Conservation (phyloP, 2,329 filamentous ascomycete species). For the Teratosphaeriaceae sp. region DNA sequence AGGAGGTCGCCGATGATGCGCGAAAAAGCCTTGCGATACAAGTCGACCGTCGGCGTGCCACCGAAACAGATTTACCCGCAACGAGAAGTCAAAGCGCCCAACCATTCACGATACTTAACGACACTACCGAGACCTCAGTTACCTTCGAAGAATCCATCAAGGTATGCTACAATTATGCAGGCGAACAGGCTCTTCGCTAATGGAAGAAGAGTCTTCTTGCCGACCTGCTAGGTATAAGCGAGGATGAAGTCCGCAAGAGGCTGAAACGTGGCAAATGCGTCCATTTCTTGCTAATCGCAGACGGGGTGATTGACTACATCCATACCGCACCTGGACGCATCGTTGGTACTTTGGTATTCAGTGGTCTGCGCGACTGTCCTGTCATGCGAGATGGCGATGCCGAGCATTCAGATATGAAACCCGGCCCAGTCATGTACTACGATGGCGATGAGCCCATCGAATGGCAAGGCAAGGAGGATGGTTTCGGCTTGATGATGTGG, state of each 20-base stretch:
- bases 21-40: neutral
- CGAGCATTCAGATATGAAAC: neutral
- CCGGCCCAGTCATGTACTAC: neutral
- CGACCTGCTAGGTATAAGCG: neutral
- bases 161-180: neutral
- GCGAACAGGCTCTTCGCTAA: neutral
- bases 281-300: neutral
- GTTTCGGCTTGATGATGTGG: neutral
- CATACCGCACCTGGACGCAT: neutral
- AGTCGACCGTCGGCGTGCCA: neutral
- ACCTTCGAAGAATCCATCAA: neutral
- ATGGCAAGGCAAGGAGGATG: neutral
- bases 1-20: neutral
- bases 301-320: neutral
- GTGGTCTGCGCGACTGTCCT: neutral
- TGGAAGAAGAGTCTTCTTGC: neutral
- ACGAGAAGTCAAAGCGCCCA: neutral
- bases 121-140: neutral
- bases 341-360: neutral
- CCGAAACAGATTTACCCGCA: neutral
- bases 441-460: neutral
- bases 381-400: neutral
- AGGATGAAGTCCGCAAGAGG: neutral
- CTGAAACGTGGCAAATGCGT: neutral
- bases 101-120: neutral